These are phyloP conservation scores for Tetraselmis chui DNA, from an alignment of 139 green algal species.

Conservation along the genomic window DNA sequence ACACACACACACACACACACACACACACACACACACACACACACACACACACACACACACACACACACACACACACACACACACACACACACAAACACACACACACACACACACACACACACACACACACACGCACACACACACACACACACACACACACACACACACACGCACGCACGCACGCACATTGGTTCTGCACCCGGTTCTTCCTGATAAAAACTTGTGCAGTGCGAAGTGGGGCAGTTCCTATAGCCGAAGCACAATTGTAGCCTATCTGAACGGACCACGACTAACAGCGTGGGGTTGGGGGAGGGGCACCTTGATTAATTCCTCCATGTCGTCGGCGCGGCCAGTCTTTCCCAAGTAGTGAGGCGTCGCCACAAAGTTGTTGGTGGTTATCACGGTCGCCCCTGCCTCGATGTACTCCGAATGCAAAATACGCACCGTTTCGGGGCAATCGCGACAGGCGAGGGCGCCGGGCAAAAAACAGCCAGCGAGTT, in stretches of 20 bases:
- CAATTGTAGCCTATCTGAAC: background rate
- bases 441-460: slow-evolving; percentile 25
- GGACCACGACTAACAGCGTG: slow-evolving; percentile 4
- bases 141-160: no score
- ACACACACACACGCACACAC: no score
- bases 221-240: no score
- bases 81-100: no score
- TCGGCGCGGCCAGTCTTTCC: slow-evolving; percentile 8
- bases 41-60: no score
- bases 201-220: no score
- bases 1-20: background rate
- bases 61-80: no score
- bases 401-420: slow-evolving; percentile 31
- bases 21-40: background rate
- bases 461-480: slow-evolving; percentile 37
- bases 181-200: no score
- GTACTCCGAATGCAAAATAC: slow-evolving; percentile 33
- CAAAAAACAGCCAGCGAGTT: slow-evolving; percentile 2
- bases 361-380: slow-evolving; percentile 30
- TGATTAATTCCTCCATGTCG: background rate
- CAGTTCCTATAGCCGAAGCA: no score
- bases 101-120: no score
- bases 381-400: slow-evolving; percentile 57
- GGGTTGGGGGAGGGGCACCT: background rate
- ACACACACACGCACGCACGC: no score